Percentiles rank a stretch among this genome's conserved stretches.
Evolutionary conservation across 345 rosid genomes (phyloP).

Genomic region (Eucalyptus decipiens): DNA sequence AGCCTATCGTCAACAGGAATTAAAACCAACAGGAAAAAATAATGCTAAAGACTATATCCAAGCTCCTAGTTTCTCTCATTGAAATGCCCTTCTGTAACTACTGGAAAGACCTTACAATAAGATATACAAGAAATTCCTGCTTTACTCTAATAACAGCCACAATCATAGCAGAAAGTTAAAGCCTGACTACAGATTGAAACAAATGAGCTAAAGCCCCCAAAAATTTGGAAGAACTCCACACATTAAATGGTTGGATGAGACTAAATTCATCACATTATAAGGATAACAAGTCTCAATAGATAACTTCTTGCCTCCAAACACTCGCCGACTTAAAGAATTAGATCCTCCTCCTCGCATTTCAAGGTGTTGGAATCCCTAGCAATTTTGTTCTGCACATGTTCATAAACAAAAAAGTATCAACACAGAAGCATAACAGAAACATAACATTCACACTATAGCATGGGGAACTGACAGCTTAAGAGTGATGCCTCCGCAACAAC

Average conservation of each 20-base stretch:
- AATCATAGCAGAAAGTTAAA: not conserved
- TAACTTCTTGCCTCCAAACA: constrained; percentile 73
- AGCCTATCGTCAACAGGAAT: not conserved
- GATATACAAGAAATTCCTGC: not conserved
- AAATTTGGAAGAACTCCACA: not conserved
- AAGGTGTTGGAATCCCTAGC: constrained; percentile 57
- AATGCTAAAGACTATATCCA: not conserved
- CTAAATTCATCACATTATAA: not conserved
- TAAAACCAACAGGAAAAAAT: not conserved
- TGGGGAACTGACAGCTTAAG: not conserved
- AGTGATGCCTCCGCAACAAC: not conserved
- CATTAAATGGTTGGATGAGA: not conserved
- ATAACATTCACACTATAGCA: not conserved
- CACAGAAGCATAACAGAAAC: not conserved
- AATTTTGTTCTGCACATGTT: constrained; percentile 55
- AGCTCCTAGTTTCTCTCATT: not conserved
- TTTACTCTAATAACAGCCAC: not conserved
- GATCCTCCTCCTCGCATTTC: constrained; percentile 64
- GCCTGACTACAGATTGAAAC: not conserved
- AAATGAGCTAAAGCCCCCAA: not conserved
- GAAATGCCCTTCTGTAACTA: not conserved
- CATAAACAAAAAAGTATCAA: not conserved
- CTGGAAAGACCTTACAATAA: not conserved
- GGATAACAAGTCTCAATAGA: not conserved
- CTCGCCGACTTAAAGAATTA: constrained; percentile 87